Evolutionary conservation across 2,329 filamentous ascomycete genomes (phyloP).

Genomic region (Stagonosporopsis vannaccii): DNA sequence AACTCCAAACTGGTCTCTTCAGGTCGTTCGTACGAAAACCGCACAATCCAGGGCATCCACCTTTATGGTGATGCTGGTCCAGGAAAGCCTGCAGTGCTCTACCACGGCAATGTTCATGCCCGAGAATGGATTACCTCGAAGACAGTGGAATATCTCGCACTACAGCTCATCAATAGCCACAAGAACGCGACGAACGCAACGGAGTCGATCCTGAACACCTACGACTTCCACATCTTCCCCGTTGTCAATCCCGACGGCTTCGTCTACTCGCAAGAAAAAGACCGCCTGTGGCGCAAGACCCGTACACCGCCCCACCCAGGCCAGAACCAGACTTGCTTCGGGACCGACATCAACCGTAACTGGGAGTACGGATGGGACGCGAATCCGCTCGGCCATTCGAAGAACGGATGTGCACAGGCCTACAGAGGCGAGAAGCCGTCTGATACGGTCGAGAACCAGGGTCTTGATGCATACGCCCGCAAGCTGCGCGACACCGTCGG

Average conservation of each 20-base stretch:
- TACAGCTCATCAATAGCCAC: constrained; percentile 31
- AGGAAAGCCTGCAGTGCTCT: constrained; percentile 50
- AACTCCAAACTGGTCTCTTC: constrained; percentile 31
- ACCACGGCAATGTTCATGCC: constrained; percentile 16
- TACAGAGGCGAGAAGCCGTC: constrained; percentile 41
- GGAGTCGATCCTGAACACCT: constrained; percentile 30
- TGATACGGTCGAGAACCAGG: constrained; percentile 40
- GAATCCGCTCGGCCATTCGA: constrained; percentile 37
- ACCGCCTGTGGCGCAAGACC: constrained; percentile 48
- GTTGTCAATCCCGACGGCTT: constrained; percentile 40
- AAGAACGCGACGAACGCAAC: constrained; percentile 31
- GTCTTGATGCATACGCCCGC: constrained; percentile 55
- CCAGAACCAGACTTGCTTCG: constrained; percentile 39
- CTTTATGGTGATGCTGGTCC: constrained; percentile 32
- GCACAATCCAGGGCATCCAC: constrained; percentile 34
- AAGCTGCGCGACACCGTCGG: constrained; percentile 55
- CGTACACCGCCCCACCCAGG: constrained; percentile 34
- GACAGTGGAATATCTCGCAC: constrained; percentile 32
- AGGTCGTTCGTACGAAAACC: constrained; percentile 30
- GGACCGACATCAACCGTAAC: constrained; percentile 46
- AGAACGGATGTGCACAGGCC: constrained; percentile 37
- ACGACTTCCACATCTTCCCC: constrained; percentile 36
- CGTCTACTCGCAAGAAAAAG: constrained; percentile 42
- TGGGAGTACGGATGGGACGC: constrained; percentile 44
- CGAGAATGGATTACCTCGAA: constrained; percentile 55